Base-by-base conservation (phyloP, 768 basidiomycete genomes). In the Russula sp. region DNA sequence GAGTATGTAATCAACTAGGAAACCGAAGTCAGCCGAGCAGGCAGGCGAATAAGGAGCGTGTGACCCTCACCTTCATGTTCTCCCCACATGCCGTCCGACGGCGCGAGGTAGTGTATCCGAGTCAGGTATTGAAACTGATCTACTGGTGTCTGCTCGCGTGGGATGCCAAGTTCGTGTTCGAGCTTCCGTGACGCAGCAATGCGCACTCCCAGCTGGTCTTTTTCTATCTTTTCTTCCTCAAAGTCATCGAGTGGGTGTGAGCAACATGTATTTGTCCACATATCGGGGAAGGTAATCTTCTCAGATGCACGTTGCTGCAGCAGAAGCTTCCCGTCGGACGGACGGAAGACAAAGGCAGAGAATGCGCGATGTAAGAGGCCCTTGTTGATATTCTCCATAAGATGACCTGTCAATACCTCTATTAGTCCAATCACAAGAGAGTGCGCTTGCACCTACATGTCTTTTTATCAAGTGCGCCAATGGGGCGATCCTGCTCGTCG, bases 231-330 rank as follows among this genome's bases (percentile, higher is more conserved):
- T 76, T 94, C 88, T 67, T 84, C 82, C 65, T 87, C 88, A 68
- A 94, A 91, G 76, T 98, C 97, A 69, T 91, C 87, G 55, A 99
- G 80, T 18, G 96, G 96, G 72, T 99, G 96, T 27, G 92, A 94
- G 77, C 96, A 99, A 74, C 97, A 99, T 8, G 97, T 98, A 76
- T 99, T 99, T 37, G 97, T 99, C 97, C 97, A 99, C 94, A 98
- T 94, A 70, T 91, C 83, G 6, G 97, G 97, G 78, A 99, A 99
- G 7, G 97, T 99, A 72, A 99, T 99, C 80, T 99, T 99, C 78
- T 96, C 94, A n/a, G 87, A 80, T 20, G 97, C 97, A 42, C 97
- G 85, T 74, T 94, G 93, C 73, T 99, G 97, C 50, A 99, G 82
- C 32, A 99, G 80, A 18, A 99, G 82, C 74, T 88, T 91, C 51